Base-by-base conservation (phyloP, 306 rosid species). In the Cucumis melo region DNA sequence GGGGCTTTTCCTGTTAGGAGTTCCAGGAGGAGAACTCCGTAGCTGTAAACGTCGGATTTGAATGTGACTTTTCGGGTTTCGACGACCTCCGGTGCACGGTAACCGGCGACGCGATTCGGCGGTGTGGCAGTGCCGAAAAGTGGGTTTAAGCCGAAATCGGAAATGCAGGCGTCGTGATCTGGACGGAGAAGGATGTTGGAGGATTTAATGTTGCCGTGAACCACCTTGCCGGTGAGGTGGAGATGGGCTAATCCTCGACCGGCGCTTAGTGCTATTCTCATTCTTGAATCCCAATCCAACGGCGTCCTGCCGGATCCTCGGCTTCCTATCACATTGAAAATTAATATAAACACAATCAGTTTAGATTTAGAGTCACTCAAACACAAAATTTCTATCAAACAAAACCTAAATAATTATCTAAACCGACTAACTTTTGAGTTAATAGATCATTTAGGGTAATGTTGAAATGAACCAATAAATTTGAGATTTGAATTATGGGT, bases 271-370 rank as follows among this genome's bases (percentile, higher is more conserved):
- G 99, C 99, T 38, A 95, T 88, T 80, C 76, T 87, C 89, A 89
- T 88, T 14, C 99, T 82, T 89, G 77, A 83, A 53, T 92, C 95
- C 99, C 99, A 95, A 65, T 95, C 98, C 14, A 95, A 79, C 0
- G 99, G 97, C 1, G 98, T 92, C 44, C 99, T 77, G 27, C 99
- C 99, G 8, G 97, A 92, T 7, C 98, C 98, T 80, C 98, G 87
- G 76, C 98, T 95, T 19, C 99, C 99, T 95, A 88, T 38, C 86
- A 39, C 44, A 73, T 72, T 0, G 10, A 10, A 41, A 63, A 46
- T 46, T 6, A 46, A 46, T 46, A 12, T 3, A 46, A 46, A 46
- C 16, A 46, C 1, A 46, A 46, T 46, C 13, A 46, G 53, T 46
- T 46, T 2, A 46, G 16, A 46, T 12, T 46, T 46, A 46, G 53